Evolutionary conservation across 2,329 filamentous ascomycete species (phyloP).

Genomic region (Aspergillus fumigatus): DNA sequence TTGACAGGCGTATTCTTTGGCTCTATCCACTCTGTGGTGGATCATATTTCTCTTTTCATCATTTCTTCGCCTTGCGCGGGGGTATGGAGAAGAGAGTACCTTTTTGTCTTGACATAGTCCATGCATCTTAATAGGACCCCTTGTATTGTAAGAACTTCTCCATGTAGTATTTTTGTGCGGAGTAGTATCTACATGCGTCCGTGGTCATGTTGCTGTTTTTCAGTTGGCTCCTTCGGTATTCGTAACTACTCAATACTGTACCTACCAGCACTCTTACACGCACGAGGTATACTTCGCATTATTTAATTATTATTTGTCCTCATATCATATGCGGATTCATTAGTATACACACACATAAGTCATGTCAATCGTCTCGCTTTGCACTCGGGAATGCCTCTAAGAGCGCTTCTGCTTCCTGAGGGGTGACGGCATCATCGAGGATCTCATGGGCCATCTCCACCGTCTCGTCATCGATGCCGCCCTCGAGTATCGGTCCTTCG

Average conservation of each 20-base stretch:
- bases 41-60: constrained; percentile 38
- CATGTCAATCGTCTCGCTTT: constrained; percentile 22
- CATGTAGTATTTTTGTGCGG: too few relatives aligned
- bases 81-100: constrained; percentile 37
- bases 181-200: too few relatives aligned
- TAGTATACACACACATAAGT: not conserved
- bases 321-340: not conserved
- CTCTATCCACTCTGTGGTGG: constrained; percentile 30
- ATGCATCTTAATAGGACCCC: too few relatives aligned
- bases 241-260: too few relatives aligned
- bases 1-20: constrained; percentile 50
- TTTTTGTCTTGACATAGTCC: too few relatives aligned
- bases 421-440: constrained; percentile 73
- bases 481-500: constrained; percentile 73
- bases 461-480: constrained; percentile 70
- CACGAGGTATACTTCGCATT: not conserved
- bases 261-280: not conserved
- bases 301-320: not conserved
- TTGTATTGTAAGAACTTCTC: too few relatives aligned
- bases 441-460: constrained; percentile 77
- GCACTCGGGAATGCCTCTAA: constrained; percentile 42
- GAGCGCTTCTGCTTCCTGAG: constrained; percentile 67
- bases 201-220: too few relatives aligned
- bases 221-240: too few relatives aligned
- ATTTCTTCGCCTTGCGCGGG: constrained; percentile 31